A percentile compares a stretch with the other conserved stretches of the same genome.
These are phyloP conservation scores for Blastobotrys raffinosifermentans DNA, from an alignment of 1,139 yeast genomes.

Conservation along the genomic window DNA sequence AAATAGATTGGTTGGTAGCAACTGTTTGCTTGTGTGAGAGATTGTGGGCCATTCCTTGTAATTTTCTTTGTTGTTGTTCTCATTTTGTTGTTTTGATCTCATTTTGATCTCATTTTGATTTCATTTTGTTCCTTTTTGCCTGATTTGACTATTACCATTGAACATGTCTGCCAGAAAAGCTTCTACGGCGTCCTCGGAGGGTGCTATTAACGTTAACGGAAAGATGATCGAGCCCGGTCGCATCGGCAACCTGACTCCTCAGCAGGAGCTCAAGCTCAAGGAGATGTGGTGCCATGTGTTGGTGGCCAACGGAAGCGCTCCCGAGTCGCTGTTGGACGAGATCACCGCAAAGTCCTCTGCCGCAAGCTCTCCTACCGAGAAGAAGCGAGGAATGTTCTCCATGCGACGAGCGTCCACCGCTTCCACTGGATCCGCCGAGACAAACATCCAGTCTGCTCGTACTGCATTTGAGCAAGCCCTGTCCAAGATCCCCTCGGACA, in stretches of 20 bases:
- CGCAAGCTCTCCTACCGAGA: background rate
- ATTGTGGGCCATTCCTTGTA: too few species aligned
- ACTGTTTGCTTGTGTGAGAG: too few species aligned
- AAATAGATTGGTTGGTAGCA: too few species aligned
- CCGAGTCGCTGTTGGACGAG: constrained; percentile 33
- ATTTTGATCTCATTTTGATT: too few species aligned
- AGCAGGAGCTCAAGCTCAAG: constrained; percentile 62
- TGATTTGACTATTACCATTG: too few species aligned
- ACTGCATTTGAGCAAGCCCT: constrained; percentile 20
- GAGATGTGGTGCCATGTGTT: constrained; percentile 69
- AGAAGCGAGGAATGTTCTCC: background rate
- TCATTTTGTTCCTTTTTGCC: too few species aligned
- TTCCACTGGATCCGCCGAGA: constrained; percentile 12
- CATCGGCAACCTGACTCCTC: constrained; percentile 50
- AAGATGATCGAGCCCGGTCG: constrained; percentile 41
- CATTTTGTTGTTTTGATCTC: too few species aligned
- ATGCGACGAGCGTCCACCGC: constrained; percentile 4
- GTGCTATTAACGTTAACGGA: too few species aligned
- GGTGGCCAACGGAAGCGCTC: constrained; percentile 54
- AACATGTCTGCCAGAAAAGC: too few species aligned
- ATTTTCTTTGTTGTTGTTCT: too few species aligned
- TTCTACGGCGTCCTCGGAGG: too few species aligned
- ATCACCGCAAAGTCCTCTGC: constrained; percentile 12
- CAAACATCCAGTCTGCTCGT: constrained; percentile 16
- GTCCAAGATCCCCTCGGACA: constrained; percentile 36